Base-by-base conservation (phyloP, 192 early-diverging fungal species). In the Backusella macrospora region DNA sequence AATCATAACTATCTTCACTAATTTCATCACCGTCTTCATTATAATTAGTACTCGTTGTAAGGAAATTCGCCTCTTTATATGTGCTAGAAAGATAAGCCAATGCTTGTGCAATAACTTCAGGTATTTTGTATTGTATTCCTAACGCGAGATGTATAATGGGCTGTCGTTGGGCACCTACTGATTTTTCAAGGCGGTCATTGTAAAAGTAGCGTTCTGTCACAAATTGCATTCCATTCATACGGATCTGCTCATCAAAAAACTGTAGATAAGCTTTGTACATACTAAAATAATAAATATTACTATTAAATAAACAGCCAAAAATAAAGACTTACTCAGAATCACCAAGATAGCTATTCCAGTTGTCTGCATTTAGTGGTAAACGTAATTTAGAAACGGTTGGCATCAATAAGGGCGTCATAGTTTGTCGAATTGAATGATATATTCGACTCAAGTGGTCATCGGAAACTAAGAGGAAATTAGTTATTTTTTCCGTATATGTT, bases 221-320 rank as follows among this genome's bases (percentile, higher is more conserved):
- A 18, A 52, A 52, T 3, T 52, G 16, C 5, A 52, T 52, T 18
- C 49, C 49, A 23, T 52, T 52, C 49, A 18, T 52, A 9, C 49
- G 49, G 7, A 52, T 52, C 18, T 52, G 49, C 18, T 52, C 49
- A 18, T 52, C 49, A 52, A 52, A 52, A 52, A 52, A 52, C 49
- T 52, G 49, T 3, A 52, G 49, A 52, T 52, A 52, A 52, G 49
- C 49, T 52, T 52, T 52, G n/a, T 52, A 52, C 49, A 52, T 52
- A n/a, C 49, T 52, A 52, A 52, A 52, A 52, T 52, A 52, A 21
- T 23, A 18, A 23, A 52, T 52, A 9, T 3, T 6, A 9, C 5
- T 52, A 21, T 6, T 18, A 8, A 18, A 3, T n/a, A 3, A 9
- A 23, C n/a, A 9, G n/a, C 18, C 16, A 52, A 52, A 18, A 12